These are phyloP conservation scores for Blastomyces parvus DNA, from an alignment of 2,329 filamentous ascomycete genomes.

Conservation along the genomic window DNA sequence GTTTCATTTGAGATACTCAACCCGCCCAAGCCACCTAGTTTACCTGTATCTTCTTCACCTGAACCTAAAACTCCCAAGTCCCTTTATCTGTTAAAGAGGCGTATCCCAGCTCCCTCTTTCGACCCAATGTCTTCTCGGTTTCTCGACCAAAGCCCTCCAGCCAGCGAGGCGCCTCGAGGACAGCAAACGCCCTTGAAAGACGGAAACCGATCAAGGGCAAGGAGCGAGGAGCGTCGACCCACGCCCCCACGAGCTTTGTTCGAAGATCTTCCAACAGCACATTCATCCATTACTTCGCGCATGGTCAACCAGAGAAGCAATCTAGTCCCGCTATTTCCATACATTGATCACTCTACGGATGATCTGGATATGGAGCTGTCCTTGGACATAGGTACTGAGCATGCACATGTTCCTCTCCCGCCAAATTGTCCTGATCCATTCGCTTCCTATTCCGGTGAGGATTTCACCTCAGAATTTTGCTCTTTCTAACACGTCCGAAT, in stretches of 20 bases:
- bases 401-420: not conserved
- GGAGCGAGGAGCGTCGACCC: conserved; percentile 7
- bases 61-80: not conserved
- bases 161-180: not conserved
- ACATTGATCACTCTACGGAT: not conserved
- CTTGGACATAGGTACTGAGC: not conserved
- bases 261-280: conserved; percentile 17
- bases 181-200: not conserved
- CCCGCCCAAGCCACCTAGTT: conserved; percentile 9
- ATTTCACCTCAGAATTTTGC: not conserved
- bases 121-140: not conserved
- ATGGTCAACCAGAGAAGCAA: conserved; percentile 6
- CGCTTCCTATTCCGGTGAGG: not conserved
- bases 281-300: conserved; percentile 18
- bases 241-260: conserved; percentile 17
- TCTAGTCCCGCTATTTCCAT: not conserved
- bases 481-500: not conserved
- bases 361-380: not conserved
- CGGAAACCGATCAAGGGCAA: not conserved
- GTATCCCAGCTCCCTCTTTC: not conserved
- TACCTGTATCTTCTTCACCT: not conserved
- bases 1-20: conserved; percentile 18
- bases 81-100: not conserved
- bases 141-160: not conserved
- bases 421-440: not conserved